phyloP scores from a whole-genome alignment of 352 stramenopile species.

The Phytophthora vignae region DNA sequence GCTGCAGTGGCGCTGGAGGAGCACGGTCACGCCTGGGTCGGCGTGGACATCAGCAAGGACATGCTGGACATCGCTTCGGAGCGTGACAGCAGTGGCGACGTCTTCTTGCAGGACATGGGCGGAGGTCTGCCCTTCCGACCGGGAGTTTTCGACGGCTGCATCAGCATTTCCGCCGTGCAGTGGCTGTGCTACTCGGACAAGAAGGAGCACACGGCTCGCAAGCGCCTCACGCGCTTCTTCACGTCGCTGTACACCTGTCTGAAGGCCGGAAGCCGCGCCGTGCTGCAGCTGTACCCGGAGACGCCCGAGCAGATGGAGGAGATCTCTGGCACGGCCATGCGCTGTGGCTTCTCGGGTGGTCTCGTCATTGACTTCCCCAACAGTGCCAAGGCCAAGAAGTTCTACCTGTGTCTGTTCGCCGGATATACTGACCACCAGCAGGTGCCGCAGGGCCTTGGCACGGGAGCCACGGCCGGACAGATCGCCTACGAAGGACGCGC shows the following conservation, averaged over 20 bases:
- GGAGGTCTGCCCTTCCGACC: conserved; percentile 97
- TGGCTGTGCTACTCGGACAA: conserved; percentile 99
- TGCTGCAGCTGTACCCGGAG: conserved; percentile 99
- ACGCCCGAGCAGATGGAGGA: conserved; percentile 97
- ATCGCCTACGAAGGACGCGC: conserved; percentile 70
- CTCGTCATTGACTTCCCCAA: conserved; percentile 99
- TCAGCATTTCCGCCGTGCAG: conserved; percentile 99
- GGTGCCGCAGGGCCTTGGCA: conserved; percentile 86
- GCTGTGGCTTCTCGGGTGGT: conserved; percentile 93
- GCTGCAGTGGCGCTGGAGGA: conserved; percentile 84
- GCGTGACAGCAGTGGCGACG: conserved; percentile 88
- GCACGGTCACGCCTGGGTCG: conserved; percentile 97
- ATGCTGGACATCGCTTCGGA: conserved; percentile 99
- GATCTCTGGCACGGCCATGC: conserved; percentile 91
- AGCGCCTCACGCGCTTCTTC: conserved; percentile 97
- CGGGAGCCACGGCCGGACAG: conserved; percentile 57
- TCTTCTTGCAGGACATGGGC: conserved; percentile 98
- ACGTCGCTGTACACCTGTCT: conserved; percentile 92
- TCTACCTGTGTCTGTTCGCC: conserved; percentile 99
- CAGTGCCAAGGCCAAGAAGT: conserved; percentile 99
- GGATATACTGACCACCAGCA: conserved; percentile 84
- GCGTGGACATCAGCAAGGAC: conserved; percentile 97
- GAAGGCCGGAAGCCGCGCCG: conserved; percentile 91
- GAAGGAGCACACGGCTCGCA: conserved; percentile 94
- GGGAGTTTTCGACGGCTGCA: conserved; percentile 98